Conservation (phyloP, 2,329 filamentous ascomycete species). For the Aureobasidium zeae region DNA sequence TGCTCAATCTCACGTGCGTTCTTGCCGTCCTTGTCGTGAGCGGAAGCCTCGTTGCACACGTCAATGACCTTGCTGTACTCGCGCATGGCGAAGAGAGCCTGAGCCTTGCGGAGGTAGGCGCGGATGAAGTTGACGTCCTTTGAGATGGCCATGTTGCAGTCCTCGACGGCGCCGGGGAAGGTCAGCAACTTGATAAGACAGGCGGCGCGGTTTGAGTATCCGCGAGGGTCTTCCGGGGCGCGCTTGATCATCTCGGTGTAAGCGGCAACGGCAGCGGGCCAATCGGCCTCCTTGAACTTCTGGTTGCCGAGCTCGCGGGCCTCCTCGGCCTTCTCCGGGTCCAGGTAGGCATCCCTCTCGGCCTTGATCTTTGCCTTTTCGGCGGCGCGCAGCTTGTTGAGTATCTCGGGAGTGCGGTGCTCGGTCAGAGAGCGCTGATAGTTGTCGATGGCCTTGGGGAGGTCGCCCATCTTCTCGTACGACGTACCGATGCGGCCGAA, state of each 20-base stretch:
- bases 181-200: slow-evolving; percentile 95
- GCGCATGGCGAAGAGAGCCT: slow-evolving; percentile 93
- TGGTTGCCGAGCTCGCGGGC: slow-evolving; percentile 89
- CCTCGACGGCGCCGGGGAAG: slow-evolving; percentile 85
- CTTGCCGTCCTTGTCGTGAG: slow-evolving; percentile 68
- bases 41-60: slow-evolving; percentile 69
- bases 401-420: slow-evolving; percentile 88
- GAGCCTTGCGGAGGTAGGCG: slow-evolving; percentile 92
- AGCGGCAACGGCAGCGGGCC: slow-evolving; percentile 86
- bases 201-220: slow-evolving; percentile 94
- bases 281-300: slow-evolving; percentile 95
- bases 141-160: slow-evolving; percentile 87
- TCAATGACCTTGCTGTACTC: slow-evolving; percentile 95
- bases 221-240: slow-evolving; percentile 80
- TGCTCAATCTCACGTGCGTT: slow-evolving; percentile 87
- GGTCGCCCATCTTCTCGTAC: slow-evolving; percentile 81
- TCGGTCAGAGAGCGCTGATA: slow-evolving; percentile 93
- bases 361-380: slow-evolving; percentile 77
- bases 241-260: slow-evolving; percentile 98
- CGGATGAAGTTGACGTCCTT: slow-evolving; percentile 87
- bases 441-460: slow-evolving; percentile 70
- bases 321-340: slow-evolving; percentile 87
- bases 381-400: slow-evolving; percentile 81
- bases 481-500: slow-evolving; percentile 90
- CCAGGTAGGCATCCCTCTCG: slow-evolving; percentile 72